Base-by-base conservation (phyloP, 129 eudicot species). In the Apium graveolens region DNA sequence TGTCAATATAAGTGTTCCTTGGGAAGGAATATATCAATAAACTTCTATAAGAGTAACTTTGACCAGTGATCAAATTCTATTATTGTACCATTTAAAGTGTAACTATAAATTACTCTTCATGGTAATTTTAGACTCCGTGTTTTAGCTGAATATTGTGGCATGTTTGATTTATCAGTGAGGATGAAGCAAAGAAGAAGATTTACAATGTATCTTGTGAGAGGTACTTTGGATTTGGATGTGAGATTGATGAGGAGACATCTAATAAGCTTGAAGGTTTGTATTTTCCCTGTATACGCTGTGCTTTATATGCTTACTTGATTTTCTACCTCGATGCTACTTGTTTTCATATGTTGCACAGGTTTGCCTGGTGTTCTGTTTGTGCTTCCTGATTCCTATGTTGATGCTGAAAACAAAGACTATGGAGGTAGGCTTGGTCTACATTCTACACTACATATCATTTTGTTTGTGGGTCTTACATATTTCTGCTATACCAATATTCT, bases 311-410 rank as follows among this genome's bases (percentile, higher is more conserved):
- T 72, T 70, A 48, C 20, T 27, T 60, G 71, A 53, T 55, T 49
- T 42, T 60, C 60, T 18, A 35, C 42, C 13, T 34, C 3, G 12
- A 27, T 65, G 55, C 1, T 76, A 68, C 44, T 63, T 8, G 43
- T 39, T 5, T 69, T 26, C 43, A 37, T 32, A 42, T 41, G 11
- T 84, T 77, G 26, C 77, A 73, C 93, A 95, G 97, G 92, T 48
- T 75, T 92, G 79, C 99, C 99, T 78, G 97, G 99, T 42, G 99
- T 96, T 70, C 87, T 96, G n/a, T 96, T 96, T 83, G 96, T 95
- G 43, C 93, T 96, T 24, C 99, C 97, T 0, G 97, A 96, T 84
- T 96, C 99, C n/a, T 96, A 96, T 82, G 99, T 96, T 76, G 99
- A 96, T 85, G 87, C 97, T 49, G 97, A 92, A 87, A 88, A 96